Conservation (phyloP, 345 rosid species). For the Acer campestre region DNA sequence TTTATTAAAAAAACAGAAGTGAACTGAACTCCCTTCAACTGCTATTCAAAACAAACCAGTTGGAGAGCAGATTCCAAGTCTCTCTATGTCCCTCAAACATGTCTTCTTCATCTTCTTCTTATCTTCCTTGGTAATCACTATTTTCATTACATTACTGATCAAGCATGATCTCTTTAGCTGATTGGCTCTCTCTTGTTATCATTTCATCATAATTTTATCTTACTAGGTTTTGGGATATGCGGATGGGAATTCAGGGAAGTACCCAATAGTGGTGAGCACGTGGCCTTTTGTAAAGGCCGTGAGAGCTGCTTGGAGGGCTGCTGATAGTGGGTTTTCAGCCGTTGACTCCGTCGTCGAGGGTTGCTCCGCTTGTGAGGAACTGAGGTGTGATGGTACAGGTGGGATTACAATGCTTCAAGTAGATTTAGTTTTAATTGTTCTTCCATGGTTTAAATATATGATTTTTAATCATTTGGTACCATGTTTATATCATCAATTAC, state of each 20-base stretch:
- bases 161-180: neutral
- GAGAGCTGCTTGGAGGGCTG: slow-evolving; percentile 81
- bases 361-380: slow-evolving; percentile 87
- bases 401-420: neutral
- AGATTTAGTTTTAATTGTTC: neutral
- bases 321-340: slow-evolving; percentile 60
- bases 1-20: neutral
- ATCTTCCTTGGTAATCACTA: slow-evolving; percentile 25
- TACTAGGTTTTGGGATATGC: slow-evolving; percentile 44
- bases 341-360: slow-evolving; percentile 93
- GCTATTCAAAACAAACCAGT: neutral
- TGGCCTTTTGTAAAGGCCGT: slow-evolving; percentile 93
- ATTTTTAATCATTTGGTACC: too few relatives aligned
- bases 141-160: neutral
- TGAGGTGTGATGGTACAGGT: slow-evolving; percentile 97
- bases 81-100: slow-evolving; percentile 7
- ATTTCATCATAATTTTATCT: slow-evolving; percentile 13
- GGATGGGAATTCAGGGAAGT: slow-evolving; percentile 36
- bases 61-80: neutral
- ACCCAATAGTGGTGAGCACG: slow-evolving; percentile 82
- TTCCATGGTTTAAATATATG: neutral
- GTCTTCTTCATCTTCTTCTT: slow-evolving; percentile 21
- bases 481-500: too few relatives aligned
- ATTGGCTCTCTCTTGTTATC: too few relatives aligned
- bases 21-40: neutral